A percentile compares a stretch with the other conserved stretches of the same genome.
These are phyloP conservation scores for Podosphaera xanthii DNA, from an alignment of 2,329 filamentous ascomycete genomes.

Conservation along the genomic window DNA sequence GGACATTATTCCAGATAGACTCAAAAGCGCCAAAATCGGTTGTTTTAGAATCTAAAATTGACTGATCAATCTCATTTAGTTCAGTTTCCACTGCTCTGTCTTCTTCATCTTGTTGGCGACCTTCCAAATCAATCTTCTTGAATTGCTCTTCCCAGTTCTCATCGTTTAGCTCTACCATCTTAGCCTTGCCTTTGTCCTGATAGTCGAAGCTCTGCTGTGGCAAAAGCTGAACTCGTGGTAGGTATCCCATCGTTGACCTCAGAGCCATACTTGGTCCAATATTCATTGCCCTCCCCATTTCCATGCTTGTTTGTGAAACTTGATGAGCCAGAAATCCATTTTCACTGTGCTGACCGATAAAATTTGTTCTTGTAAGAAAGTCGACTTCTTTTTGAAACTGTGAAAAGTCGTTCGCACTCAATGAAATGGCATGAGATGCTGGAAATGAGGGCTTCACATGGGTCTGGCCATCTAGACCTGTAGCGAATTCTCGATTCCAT, in stretches of 20 bases:
- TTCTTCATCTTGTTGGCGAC: conserved; percentile 22
- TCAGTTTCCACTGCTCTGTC: conserved; percentile 27
- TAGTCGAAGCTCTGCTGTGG: conserved; percentile 14
- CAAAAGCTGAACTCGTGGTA: conserved; percentile 3
- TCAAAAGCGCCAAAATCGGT: conserved; percentile 73
- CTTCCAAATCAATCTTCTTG: conserved; percentile 54
- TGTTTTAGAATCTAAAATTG: conserved; percentile 48
- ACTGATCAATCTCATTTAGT: conserved; percentile 73
- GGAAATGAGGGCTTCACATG: conserved; percentile 51
- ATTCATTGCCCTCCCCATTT: conserved; percentile 28
- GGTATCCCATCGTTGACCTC: conserved; percentile 22
- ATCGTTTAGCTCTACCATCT: conserved; percentile 85
- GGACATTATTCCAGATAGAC: conserved; percentile 64
- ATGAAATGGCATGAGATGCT: conserved; percentile 33
- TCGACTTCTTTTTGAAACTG: conserved; percentile 54
- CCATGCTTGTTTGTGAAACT: conserved; percentile 31
- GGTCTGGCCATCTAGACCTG: conserved; percentile 29
- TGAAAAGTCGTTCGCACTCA: conserved; percentile 68
- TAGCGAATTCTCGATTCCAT: conserved; percentile 43
- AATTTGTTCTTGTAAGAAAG: conserved; percentile 36
- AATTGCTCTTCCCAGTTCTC: conserved; percentile 94
- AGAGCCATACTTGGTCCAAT: conserved; percentile 22
- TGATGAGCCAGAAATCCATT: conserved; percentile 28
- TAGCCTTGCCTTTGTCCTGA: conserved; percentile 55
- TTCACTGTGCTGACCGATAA: conserved; percentile 22